Evolutionary conservation across 2,329 filamentous ascomycete species (phyloP).

Genomic region (Escovopsis sp.): DNA sequence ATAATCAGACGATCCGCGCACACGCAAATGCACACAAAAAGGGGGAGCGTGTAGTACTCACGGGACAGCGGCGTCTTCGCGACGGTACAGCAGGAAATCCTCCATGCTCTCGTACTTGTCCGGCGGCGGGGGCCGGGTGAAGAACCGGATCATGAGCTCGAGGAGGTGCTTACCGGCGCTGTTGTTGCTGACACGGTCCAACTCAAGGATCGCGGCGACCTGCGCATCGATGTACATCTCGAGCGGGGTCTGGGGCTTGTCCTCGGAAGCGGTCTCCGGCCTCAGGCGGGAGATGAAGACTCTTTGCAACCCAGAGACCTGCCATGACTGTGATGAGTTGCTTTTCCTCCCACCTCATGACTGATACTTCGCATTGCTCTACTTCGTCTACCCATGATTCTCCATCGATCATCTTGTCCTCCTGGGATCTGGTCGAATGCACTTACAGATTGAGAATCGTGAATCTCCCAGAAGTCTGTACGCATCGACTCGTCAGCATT

Average conservation of each 20-base stretch:
- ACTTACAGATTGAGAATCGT: not conserved
- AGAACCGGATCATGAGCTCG: not conserved
- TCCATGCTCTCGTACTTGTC: not conserved
- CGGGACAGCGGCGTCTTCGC: not conserved
- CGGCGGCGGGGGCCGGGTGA: not conserved
- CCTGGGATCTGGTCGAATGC: not conserved
- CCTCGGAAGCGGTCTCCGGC: not conserved
- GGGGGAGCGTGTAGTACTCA: not conserved
- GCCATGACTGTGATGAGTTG: too few species aligned
- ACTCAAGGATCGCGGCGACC: not conserved
- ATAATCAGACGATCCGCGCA: too few species aligned
- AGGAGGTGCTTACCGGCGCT: not conserved
- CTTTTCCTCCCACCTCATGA: too few species aligned
- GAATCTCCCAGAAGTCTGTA: not conserved
- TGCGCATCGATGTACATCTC: not conserved
- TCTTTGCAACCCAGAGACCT: not conserved
- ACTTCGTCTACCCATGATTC: too few species aligned
- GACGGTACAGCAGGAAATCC: not conserved
- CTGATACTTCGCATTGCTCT: too few species aligned
- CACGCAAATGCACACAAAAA: too few species aligned
- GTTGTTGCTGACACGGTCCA: not conserved
- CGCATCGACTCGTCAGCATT: too few species aligned
- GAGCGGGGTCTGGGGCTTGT: not conserved
- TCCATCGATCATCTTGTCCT: not conserved
- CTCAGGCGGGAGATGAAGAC: not conserved